A percentile compares a stretch with the other conserved stretches of the same genome.
phyloP scores from a whole-genome alignment of 2,329 filamentous ascomycete genomes.

The Arthrobotrys pseudoclavata region DNA sequence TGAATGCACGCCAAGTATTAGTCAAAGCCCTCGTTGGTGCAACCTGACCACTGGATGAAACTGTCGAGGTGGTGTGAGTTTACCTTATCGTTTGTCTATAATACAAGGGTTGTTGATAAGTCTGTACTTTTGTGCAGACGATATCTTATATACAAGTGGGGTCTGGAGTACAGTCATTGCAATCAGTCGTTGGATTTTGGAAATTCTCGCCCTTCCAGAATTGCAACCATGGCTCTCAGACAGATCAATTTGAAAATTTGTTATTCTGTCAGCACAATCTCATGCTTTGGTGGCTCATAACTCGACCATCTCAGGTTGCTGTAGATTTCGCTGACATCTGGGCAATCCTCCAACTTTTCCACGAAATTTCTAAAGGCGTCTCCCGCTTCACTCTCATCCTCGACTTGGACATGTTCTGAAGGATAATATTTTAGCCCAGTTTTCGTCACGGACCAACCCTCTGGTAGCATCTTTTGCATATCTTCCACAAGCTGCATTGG shows the following conservation, averaged over 20 bases:
- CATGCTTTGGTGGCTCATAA: conserved; percentile 49
- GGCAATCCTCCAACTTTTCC: conserved; percentile 51
- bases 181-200: background rate
- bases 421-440: conserved; percentile 56
- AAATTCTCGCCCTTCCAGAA: background rate
- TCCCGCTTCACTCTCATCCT: conserved; percentile 47
- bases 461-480: conserved; percentile 53
- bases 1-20: conserved; percentile 41
- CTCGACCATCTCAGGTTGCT: conserved; percentile 52
- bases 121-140: no score
- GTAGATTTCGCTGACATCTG: conserved; percentile 52
- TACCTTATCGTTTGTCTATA: background rate
- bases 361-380: conserved; percentile 43
- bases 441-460: conserved; percentile 57
- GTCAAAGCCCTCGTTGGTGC: background rate
- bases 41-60: background rate
- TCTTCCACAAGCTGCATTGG: conserved; percentile 57
- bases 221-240: background rate
- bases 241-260: background rate
- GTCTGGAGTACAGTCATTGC: background rate
- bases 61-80: background rate
- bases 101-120: background rate
- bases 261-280: conserved; percentile 45
- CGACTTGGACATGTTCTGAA: conserved; percentile 37
- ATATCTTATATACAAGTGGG: no score